phyloP scores from a whole-genome alignment of 2,329 filamentous ascomycete species.

The Aspergillus phoenicis region DNA sequence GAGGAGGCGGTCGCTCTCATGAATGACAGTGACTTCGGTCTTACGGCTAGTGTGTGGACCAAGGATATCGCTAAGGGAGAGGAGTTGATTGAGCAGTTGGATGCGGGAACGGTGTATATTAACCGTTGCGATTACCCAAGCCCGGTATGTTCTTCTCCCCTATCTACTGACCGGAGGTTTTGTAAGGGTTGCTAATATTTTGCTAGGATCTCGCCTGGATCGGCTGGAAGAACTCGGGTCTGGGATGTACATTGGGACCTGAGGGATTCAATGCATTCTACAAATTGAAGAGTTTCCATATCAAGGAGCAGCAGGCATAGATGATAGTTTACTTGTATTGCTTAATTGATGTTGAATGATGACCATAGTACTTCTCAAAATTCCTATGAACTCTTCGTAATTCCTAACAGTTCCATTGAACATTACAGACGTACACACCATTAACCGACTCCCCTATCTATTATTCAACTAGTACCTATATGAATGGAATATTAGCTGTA shows the following conservation, averaged over 20 bases:
- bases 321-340: not conserved
- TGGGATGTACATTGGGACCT: constrained; percentile 79
- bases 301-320: constrained; percentile 51
- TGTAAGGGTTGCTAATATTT: not conserved
- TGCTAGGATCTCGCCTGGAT: constrained; percentile 82
- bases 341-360: not conserved
- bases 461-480: too few species aligned
- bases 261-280: constrained; percentile 92
- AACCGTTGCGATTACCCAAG: constrained; percentile 89
- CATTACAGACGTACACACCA: too few species aligned
- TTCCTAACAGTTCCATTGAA: too few species aligned
- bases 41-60: constrained; percentile 93
- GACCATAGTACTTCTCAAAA: too few species aligned
- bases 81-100: constrained; percentile 73
- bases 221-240: constrained; percentile 92
- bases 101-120: constrained; percentile 90
- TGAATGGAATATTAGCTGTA: too few species aligned
- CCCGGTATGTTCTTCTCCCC: constrained; percentile 63
- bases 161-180: not conserved
- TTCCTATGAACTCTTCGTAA: too few species aligned
- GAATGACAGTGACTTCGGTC: constrained; percentile 89
- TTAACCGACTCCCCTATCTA: too few species aligned
- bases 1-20: constrained; percentile 77
- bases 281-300: constrained; percentile 89
- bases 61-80: constrained; percentile 76